Evolutionary conservation across 129 eudicot species (phyloP).

Genomic region (carrot (Daucus carota)): DNA sequence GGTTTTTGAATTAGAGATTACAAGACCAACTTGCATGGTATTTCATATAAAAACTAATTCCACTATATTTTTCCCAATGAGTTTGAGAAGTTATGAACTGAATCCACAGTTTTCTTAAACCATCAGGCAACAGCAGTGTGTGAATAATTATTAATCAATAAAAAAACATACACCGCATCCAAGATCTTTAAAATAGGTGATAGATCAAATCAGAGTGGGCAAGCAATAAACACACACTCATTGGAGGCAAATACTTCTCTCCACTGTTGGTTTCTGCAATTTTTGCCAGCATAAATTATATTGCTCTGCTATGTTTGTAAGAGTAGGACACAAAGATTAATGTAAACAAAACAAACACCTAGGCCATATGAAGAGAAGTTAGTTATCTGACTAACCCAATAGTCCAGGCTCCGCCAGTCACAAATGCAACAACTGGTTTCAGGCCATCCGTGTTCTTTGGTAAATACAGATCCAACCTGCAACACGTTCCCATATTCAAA

Average conservation of each 20-base stretch:
- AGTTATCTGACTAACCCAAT: constrained; percentile 60
- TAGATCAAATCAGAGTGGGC: background rate
- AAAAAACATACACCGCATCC: background rate
- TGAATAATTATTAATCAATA: background rate
- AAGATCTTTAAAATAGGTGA: background rate
- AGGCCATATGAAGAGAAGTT: background rate
- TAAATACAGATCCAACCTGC: constrained; percentile 85
- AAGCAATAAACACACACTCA: background rate
- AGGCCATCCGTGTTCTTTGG: constrained; percentile 55
- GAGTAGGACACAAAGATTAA: background rate
- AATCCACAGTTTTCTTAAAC: background rate
- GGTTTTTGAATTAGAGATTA: background rate
- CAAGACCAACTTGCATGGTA: background rate
- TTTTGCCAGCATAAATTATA: background rate
- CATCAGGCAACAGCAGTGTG: background rate
- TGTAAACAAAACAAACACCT: background rate
- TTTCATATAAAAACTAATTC: background rate
- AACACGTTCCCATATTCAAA: constrained; percentile 8
- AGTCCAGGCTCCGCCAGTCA: constrained; percentile 99
- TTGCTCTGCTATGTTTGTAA: background rate
- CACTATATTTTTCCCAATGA: background rate
- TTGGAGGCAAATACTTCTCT: background rate
- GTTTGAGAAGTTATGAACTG: background rate
- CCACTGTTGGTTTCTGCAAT: background rate
- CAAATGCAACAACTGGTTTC: constrained; percentile 82